Percentiles rank a stretch among this genome's conserved stretches.
Conservation (phyloP, 208 protist genomes). For the Trypanosoma cruzi region DNA sequence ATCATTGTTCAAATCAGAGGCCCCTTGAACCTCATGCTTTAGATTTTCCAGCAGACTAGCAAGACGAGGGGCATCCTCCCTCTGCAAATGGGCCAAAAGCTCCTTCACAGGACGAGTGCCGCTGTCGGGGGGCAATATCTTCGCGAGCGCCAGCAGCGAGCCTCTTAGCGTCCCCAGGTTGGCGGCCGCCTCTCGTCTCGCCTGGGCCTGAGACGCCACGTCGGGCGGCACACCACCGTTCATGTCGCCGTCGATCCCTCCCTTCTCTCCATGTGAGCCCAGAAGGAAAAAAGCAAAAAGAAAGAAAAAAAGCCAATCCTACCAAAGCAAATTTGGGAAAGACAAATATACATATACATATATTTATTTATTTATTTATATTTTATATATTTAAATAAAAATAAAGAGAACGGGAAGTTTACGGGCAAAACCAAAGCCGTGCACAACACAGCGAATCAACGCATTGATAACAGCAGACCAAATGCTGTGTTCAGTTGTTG, state of each 20-base stretch:
- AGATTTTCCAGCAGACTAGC: constrained; percentile 44
- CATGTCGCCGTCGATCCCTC: not conserved
- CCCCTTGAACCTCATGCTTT: constrained; percentile 27
- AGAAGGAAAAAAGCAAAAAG: not conserved
- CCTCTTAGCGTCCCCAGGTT: constrained; percentile 21
- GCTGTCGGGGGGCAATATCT: constrained; percentile 30
- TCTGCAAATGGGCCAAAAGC: constrained; percentile 36
- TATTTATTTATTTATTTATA: too few species aligned
- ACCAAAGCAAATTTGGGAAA: not conserved
- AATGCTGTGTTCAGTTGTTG: not conserved
- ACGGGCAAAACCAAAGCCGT: not conserved
- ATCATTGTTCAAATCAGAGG: constrained; percentile 47
- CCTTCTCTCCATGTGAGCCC: not conserved
- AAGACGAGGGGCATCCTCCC: constrained; percentile 32
- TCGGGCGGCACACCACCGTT: constrained; percentile 14
- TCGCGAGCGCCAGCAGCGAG: constrained; percentile 25
- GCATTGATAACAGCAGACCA: not conserved
- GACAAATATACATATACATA: not conserved
- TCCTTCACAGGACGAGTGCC: constrained; percentile 57
- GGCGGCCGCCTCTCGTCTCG: constrained; percentile 18
- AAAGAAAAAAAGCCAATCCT: not conserved
- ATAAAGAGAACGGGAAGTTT: too few species aligned
- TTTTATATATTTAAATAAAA: too few species aligned
- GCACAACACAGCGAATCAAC: not conserved
- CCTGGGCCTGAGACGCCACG: constrained; percentile 22